Evolutionary conservation across 768 basidiomycete genomes (phyloP).

Genomic region (Leccinum pellstonianum): DNA sequence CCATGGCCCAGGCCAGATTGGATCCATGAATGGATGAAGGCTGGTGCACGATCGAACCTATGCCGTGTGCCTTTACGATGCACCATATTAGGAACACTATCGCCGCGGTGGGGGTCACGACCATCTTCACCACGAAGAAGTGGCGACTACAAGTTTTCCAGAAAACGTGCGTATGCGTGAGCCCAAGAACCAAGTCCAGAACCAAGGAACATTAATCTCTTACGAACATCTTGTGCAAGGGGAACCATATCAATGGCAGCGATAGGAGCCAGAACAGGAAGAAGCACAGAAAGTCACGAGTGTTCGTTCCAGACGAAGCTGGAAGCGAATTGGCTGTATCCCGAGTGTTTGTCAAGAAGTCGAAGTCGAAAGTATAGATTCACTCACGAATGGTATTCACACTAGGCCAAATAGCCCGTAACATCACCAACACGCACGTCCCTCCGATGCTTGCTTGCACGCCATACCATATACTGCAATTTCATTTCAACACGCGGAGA

Average conservation of each 20-base stretch:
- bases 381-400: constrained; percentile 62
- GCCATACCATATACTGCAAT: constrained; percentile 67
- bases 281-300: constrained; percentile 78
- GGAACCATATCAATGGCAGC: constrained; percentile 79
- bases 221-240: constrained; percentile 74
- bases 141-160: constrained; percentile 49
- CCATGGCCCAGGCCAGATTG: constrained; percentile 74
- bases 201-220: constrained; percentile 8
- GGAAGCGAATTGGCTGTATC: constrained; percentile 65
- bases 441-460: constrained; percentile 85
- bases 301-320: constrained; percentile 69
- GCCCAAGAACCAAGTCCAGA: neutral
- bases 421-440: constrained; percentile 69
- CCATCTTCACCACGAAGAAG: constrained; percentile 76
- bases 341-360: constrained; percentile 9
- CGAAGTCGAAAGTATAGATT: constrained; percentile 1
- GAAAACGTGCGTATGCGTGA: constrained; percentile 10
- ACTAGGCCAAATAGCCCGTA: constrained; percentile 76
- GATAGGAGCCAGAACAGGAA: constrained; percentile 85
- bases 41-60: constrained; percentile 71
- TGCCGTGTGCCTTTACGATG: constrained; percentile 72
- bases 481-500: constrained; percentile 17
- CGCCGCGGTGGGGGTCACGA: constrained; percentile 68
- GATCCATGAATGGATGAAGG: constrained; percentile 63
- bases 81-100: constrained; percentile 77